These are phyloP conservation scores for Coemansia sp. DNA, from an alignment of 192 early-diverging fungal genomes.

Conservation along the genomic window DNA sequence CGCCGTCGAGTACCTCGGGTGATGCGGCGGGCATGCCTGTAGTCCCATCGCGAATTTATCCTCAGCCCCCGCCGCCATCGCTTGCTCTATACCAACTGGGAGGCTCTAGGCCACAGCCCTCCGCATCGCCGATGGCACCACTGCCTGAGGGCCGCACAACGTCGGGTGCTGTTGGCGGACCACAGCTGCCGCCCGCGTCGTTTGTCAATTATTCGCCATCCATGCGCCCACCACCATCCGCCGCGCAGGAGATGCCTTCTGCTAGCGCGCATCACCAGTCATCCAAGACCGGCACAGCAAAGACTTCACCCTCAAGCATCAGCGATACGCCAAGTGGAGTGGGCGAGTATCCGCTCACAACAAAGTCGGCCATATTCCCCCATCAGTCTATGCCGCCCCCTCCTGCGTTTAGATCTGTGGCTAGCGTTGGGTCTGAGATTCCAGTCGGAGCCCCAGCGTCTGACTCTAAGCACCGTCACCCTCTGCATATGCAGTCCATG, in stretches of 20 bases:
- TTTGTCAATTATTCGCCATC: constrained; percentile 30
- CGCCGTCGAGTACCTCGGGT: neutral
- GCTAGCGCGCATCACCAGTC: neutral
- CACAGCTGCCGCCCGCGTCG: constrained; percentile 16
- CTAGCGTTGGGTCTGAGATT: neutral
- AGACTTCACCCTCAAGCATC: constrained; percentile 4
- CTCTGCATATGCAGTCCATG: neutral
- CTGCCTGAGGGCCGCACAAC: constrained; percentile 22
- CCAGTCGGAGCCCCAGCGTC: neutral
- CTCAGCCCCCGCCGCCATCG: constrained; percentile 2
- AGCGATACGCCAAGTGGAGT: neutral
- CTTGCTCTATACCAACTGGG: neutral
- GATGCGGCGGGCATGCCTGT: constrained; percentile 2
- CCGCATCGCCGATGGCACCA: constrained; percentile 22
- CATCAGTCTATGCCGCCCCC: neutral
- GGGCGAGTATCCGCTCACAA: neutral
- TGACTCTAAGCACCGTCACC: neutral
- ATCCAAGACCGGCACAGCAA: neutral
- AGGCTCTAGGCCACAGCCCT: constrained; percentile 1
- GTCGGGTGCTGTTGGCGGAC: neutral
- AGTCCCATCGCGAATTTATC: constrained; percentile 2
- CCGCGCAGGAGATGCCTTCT: neutral
- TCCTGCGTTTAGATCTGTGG: neutral
- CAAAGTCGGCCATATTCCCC: neutral
- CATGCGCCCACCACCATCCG: neutral